Evolutionary conservation across 306 rosid genomes (phyloP), one percentile per base, ranked within the genome.

Genomic region (Pyrus communis): DNA sequence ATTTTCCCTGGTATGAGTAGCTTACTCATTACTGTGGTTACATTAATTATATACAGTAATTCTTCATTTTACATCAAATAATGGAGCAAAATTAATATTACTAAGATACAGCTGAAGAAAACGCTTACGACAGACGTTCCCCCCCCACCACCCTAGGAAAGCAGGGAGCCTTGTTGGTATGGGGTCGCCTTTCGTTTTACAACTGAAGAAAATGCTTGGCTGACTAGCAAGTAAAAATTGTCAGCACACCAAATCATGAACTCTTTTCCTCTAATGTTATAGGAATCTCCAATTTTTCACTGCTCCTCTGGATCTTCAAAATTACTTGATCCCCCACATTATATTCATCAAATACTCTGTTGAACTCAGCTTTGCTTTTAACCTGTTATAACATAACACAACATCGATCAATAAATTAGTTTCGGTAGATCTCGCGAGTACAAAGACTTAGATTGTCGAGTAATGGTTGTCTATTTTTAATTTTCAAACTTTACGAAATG

Each of bases 351-450:
- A 89, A 80, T 35, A 84, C 70, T 79, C 86, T 92, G 86, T 87
- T 82, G 85, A 95, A 76, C 69, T 92, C 97, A 81, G 90, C 97
- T 87, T 82, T 91, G 93, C 46, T 89, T 83, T 88, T 92, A 3
- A 94, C 95, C 98, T 94, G 85, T 82, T 58, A 60, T 14, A 38
- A 60, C 42, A 40, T 42, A 12, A 33, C 38, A 71, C 43, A 54
- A 61, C 71, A 78, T 38, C 68, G 49, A 66, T 33, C 27, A 60
- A 67, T 27, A 40, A 40, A 9, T 40, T 40, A 40, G 10, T 40
- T 40, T 40, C 12, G 11, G 45, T 40, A 40, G 45, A 40, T 9
- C 45, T 40, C 11, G 12, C 3, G 11, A 40, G 42, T 38, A 38
- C 8, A 38, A 7, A 38, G 42, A 3, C 45, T 42, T 42, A 42